These are phyloP conservation scores for Penicillium sp. DNA, from an alignment of 2,329 filamentous ascomycete species.

Conservation along the genomic window DNA sequence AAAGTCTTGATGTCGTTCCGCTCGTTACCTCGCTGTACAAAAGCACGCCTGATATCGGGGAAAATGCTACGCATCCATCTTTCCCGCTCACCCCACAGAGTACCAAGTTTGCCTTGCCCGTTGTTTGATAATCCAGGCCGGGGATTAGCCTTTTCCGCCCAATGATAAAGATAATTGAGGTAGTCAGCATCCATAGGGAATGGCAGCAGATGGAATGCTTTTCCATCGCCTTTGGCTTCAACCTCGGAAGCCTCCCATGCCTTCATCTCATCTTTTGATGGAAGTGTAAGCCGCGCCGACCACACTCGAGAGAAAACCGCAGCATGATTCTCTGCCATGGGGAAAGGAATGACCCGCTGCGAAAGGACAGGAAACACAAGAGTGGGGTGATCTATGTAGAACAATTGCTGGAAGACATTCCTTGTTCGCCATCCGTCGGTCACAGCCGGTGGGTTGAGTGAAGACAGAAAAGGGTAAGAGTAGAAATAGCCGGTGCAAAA, in stretches of 20 bases:
- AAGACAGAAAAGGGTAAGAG: slow-evolving; percentile 69
- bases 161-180: slow-evolving; percentile 45
- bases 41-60: slow-evolving; percentile 68
- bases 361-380: slow-evolving; percentile 74
- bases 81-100: slow-evolving; percentile 67
- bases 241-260: slow-evolving; percentile 59
- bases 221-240: slow-evolving; percentile 47
- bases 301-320: slow-evolving; percentile 75
- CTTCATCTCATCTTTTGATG: slow-evolving; percentile 63
- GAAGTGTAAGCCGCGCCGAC: slow-evolving; percentile 67
- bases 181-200: slow-evolving; percentile 51
- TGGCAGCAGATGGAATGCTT: slow-evolving; percentile 55
- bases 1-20: slow-evolving; percentile 60
- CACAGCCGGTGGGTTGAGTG: slow-evolving; percentile 56
- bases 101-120: slow-evolving; percentile 64
- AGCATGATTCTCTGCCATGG: slow-evolving; percentile 73
- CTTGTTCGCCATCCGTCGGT: slow-evolving; percentile 68
- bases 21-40: slow-evolving; percentile 62
- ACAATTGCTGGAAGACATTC: slow-evolving; percentile 75
- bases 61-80: slow-evolving; percentile 71
- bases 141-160: slow-evolving; percentile 38
- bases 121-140: slow-evolving; percentile 44
- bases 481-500: slow-evolving; percentile 92
- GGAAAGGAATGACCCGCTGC: slow-evolving; percentile 85
- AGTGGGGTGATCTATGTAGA: slow-evolving; percentile 73